A percentile compares a stretch with the other conserved stretches of the same genome.
These are phyloP conservation scores for Bipolaris oryzae DNA, from an alignment of 2,329 filamentous ascomycete species.

Conservation along the genomic window DNA sequence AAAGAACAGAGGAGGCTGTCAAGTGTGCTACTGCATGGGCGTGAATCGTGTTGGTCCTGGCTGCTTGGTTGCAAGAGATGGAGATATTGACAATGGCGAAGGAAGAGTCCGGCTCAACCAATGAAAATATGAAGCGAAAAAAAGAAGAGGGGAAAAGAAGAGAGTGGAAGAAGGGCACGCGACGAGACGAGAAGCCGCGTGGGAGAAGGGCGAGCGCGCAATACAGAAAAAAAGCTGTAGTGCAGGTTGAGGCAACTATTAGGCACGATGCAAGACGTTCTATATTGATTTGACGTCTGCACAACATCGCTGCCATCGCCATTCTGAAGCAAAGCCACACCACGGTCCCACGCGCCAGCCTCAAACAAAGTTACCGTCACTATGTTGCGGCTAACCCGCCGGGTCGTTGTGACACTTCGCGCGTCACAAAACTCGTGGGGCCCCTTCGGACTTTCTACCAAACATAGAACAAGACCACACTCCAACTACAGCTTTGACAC, in stretches of 20 bases:
- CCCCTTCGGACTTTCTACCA: slow-evolving; percentile 33
- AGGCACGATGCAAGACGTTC: slow-evolving; percentile 37
- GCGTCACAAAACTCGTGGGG: slow-evolving; percentile 42
- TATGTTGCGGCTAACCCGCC: slow-evolving; percentile 42
- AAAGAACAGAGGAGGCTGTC: slow-evolving; percentile 21
- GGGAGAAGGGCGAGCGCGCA: slow-evolving; percentile 22
- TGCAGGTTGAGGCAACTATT: slow-evolving; percentile 30
- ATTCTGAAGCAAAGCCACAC: slow-evolving; percentile 34
- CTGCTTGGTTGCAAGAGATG: slow-evolving; percentile 18
- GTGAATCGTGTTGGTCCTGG: slow-evolving; percentile 25
- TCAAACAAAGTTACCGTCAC: slow-evolving; percentile 42
- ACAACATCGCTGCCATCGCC: slow-evolving; percentile 29
- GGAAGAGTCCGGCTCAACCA: slow-evolving; percentile 43
- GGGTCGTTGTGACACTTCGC: slow-evolving; percentile 36
- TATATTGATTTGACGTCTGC: slow-evolving; percentile 44
- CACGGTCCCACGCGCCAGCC: slow-evolving; percentile 42
- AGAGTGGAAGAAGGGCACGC: slow-evolving; percentile 22
- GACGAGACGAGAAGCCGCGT: slow-evolving; percentile 29
- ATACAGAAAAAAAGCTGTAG: slow-evolving; percentile 21
- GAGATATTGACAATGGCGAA: slow-evolving; percentile 21
- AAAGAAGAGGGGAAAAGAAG: slow-evolving; percentile 17
- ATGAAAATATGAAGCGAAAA: slow-evolving; percentile 24
- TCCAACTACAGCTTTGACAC: slow-evolving; percentile 26
- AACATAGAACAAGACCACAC: slow-evolving; percentile 34
- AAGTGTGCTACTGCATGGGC: slow-evolving; percentile 42